Evolutionary conservation across 2,329 filamentous ascomycete genomes (phyloP).

Genomic region (Nemania bipapillata): DNA sequence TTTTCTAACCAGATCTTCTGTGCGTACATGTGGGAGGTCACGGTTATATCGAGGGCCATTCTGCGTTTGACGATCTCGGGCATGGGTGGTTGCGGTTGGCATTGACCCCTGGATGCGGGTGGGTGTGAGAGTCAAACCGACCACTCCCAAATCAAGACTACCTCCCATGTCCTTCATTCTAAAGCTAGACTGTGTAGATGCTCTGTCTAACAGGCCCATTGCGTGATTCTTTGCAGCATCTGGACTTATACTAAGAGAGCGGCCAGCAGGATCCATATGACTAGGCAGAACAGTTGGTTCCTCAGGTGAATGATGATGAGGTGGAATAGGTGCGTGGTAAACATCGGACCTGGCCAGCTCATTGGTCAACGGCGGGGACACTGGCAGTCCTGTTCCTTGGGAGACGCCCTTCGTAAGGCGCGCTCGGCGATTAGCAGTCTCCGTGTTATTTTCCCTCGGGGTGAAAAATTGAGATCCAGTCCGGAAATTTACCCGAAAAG

Average conservation of each 20-base stretch:
- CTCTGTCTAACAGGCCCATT: background rate
- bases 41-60: background rate
- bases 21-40: background rate
- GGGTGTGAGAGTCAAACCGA: background rate
- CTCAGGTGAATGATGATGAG: background rate
- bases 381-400: background rate
- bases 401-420: background rate
- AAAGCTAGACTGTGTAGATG: conserved; percentile 2
- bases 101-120: background rate
- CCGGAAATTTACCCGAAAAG: background rate
- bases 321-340: background rate
- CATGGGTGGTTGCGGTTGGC: background rate
- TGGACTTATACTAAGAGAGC: background rate
- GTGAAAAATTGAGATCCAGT: conserved; percentile 29
- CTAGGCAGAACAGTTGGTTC: background rate
- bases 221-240: background rate
- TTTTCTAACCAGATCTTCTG: background rate
- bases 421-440: background rate
- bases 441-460: background rate
- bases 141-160: background rate
- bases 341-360: background rate
- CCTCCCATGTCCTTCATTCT: background rate
- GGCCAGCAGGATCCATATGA: background rate
- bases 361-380: background rate
- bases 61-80: background rate